phyloP scores from a whole-genome alignment of 768 basidiomycete species.

The Lactarius tabidus region DNA sequence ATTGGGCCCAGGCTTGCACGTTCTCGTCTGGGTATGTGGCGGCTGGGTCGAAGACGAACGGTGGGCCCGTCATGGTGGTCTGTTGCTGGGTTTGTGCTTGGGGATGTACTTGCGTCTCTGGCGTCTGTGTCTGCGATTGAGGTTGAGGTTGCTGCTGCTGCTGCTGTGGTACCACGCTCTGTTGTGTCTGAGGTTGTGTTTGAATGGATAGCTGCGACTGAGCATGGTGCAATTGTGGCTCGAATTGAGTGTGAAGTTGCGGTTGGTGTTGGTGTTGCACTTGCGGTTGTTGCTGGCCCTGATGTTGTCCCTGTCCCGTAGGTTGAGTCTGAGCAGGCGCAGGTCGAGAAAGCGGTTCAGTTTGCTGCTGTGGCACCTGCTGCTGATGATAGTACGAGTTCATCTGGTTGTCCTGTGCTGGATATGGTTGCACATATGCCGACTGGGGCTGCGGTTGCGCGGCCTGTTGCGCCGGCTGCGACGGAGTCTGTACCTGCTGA shows the following conservation, averaged over 20 bases:
- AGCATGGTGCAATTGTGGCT: slow-evolving; percentile 27
- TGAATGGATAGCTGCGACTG: slow-evolving; percentile 34
- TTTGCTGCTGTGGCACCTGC: slow-evolving; percentile 19
- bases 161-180: slow-evolving; percentile 7
- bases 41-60: slow-evolving; percentile 58
- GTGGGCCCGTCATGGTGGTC: slow-evolving; percentile 36
- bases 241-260: slow-evolving; percentile 13
- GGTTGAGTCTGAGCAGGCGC: slow-evolving; percentile 11
- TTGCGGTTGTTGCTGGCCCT: slow-evolving; percentile 31
- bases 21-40: slow-evolving; percentile 72
- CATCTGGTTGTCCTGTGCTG: slow-evolving; percentile 23
- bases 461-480: slow-evolving; percentile 27
- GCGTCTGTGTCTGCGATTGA: slow-evolving; percentile 19
- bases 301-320: slow-evolving; percentile 27
- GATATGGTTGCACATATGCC: slow-evolving; percentile 28
- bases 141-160: slow-evolving; percentile 28
- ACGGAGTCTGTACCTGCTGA: slow-evolving; percentile 31
- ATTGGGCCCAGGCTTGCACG: slow-evolving; percentile 83
- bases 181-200: slow-evolving; percentile 34
- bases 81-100: slow-evolving; percentile 33
- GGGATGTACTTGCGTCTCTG: slow-evolving; percentile 21
- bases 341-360: slow-evolving; percentile 11
- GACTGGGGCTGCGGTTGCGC: slow-evolving; percentile 31
- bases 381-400: slow-evolving; percentile 24
- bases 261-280: slow-evolving; percentile 22